Conservation (phyloP, 2,329 filamentous ascomycete genomes). For the Xylaria polymorpha region DNA sequence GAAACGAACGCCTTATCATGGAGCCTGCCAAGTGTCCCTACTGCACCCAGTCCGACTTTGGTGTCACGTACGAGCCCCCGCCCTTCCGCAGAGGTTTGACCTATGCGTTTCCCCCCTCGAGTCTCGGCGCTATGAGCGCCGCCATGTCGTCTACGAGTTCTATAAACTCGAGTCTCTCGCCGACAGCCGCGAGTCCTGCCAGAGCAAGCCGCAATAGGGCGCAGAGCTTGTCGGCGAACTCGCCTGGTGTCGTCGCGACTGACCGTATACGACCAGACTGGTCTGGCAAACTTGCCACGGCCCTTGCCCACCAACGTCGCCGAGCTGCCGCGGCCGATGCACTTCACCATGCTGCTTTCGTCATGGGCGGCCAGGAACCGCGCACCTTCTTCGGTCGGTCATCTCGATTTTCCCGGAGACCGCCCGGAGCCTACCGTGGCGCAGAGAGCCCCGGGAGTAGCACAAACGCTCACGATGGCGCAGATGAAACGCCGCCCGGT, state of each 20-base stretch:
- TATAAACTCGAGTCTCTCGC: slow-evolving; percentile 69
- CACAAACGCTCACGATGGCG: slow-evolving; percentile 42
- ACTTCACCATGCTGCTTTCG: slow-evolving; percentile 91
- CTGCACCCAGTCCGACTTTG: slow-evolving; percentile 94
- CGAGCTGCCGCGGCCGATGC: slow-evolving; percentile 93
- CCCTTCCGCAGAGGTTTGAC: slow-evolving; percentile 86
- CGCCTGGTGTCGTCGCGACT: slow-evolving; percentile 88
- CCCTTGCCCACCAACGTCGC: slow-evolving; percentile 84
- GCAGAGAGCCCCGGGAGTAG: slow-evolving; percentile 48
- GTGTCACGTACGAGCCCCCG: slow-evolving; percentile 92
- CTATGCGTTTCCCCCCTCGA: slow-evolving; percentile 67
- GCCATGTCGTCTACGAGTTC: slow-evolving; percentile 91
- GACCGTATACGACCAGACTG: slow-evolving; percentile 94
- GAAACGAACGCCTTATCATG: slow-evolving; percentile 78
- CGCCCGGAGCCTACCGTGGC: slow-evolving; percentile 54
- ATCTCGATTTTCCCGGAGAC: slow-evolving; percentile 68
- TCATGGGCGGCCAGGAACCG: slow-evolving; percentile 75
- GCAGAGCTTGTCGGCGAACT: slow-evolving; percentile 80
- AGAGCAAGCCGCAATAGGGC: slow-evolving; percentile 59
- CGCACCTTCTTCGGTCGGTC: slow-evolving; percentile 64
- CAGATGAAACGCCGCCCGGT: slow-evolving; percentile 45
- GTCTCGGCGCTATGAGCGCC: slow-evolving; percentile 65
- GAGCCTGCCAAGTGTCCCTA: slow-evolving; percentile 94
- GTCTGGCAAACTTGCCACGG: slow-evolving; percentile 87
- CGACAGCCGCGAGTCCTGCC: slow-evolving; percentile 51